phyloP scores from a whole-genome alignment of 495 filamentous ascomycete genomes.

The Lichenothelia convexa region DNA sequence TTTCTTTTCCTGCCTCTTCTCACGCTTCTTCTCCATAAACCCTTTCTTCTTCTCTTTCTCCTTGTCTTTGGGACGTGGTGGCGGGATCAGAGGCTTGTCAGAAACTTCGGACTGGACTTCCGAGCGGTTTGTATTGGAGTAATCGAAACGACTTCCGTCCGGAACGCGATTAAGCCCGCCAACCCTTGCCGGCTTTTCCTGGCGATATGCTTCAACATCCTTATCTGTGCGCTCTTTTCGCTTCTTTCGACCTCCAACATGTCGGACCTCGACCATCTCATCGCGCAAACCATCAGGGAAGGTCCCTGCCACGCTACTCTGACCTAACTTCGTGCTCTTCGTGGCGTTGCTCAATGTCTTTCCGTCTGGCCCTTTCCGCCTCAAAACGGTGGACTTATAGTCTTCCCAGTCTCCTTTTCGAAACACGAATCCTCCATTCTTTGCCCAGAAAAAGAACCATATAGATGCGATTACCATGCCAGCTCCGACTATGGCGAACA shows the following conservation, averaged over 20 bases:
- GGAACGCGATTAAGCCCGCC: constrained; percentile 65
- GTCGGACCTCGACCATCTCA: constrained; percentile 1
- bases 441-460: constrained; percentile 99
- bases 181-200: constrained; percentile 67
- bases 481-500: constrained; percentile 72
- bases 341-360: constrained; percentile 65
- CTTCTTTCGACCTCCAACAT: constrained; percentile 1
- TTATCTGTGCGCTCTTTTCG: constrained; percentile 36
- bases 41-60: constrained; percentile 8
- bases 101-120: constrained; percentile 29
- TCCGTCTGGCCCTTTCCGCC: constrained; percentile 78
- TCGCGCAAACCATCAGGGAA: background rate
- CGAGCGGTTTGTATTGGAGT: constrained; percentile 35
- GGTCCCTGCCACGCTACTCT: constrained; percentile 39
- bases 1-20: constrained; percentile 13
- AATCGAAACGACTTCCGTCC: constrained; percentile 56
- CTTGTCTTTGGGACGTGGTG: constrained; percentile 12
- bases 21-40: constrained; percentile 2
- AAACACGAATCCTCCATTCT: constrained; percentile 86
- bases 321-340: constrained; percentile 60
- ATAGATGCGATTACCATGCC: constrained; percentile 57
- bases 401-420: constrained; percentile 83
- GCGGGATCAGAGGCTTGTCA: constrained; percentile 4
- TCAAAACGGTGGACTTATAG: constrained; percentile 91
- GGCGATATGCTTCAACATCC: constrained; percentile 63